phyloP scores from a whole-genome alignment of 2,329 filamentous ascomycete genomes.

The Colletotrichum spinosum region DNA sequence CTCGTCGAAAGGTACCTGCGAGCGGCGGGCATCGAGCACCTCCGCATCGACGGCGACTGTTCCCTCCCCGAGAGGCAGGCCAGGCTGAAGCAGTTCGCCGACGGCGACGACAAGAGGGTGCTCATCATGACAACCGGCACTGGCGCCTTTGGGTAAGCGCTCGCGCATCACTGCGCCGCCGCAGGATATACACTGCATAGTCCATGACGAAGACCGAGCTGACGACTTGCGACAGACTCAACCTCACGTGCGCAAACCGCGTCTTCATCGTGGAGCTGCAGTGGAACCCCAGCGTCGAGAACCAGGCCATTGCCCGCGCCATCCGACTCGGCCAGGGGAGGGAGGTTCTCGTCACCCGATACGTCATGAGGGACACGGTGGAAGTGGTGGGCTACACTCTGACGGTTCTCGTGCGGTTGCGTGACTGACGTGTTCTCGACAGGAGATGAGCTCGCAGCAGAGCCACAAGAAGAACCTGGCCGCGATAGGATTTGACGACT shows the following conservation, averaged over 20 bases:
- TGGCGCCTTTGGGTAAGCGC: constrained; percentile 59
- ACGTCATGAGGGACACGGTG: constrained; percentile 55
- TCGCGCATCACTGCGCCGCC: too few relatives aligned
- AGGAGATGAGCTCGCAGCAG: constrained; percentile 36
- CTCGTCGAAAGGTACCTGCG: constrained; percentile 49
- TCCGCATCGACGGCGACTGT: constrained; percentile 58
- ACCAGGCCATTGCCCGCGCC: constrained; percentile 62
- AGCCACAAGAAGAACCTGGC: constrained; percentile 27
- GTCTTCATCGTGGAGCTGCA: constrained; percentile 65
- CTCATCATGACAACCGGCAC: constrained; percentile 66
- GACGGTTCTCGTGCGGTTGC: neutral
- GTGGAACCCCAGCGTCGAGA: constrained; percentile 66
- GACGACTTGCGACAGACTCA: constrained; percentile 48
- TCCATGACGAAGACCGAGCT: neutral
- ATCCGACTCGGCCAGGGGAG: constrained; percentile 58
- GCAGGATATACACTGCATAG: neutral
- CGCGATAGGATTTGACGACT: constrained; percentile 21
- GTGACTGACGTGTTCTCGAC: neutral
- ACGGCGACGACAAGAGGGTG: constrained; percentile 43
- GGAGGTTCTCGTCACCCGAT: constrained; percentile 57
- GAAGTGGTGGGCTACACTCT: constrained; percentile 52
- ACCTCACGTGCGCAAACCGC: constrained; percentile 59
- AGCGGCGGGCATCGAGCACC: constrained; percentile 42
- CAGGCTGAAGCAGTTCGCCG: constrained; percentile 53
- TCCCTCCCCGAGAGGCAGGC: constrained; percentile 49